phyloP scores from a whole-genome alignment of 225 moss, liverwort and hornwort genomes.

The Bryoerythrophyllum caledonicum region DNA sequence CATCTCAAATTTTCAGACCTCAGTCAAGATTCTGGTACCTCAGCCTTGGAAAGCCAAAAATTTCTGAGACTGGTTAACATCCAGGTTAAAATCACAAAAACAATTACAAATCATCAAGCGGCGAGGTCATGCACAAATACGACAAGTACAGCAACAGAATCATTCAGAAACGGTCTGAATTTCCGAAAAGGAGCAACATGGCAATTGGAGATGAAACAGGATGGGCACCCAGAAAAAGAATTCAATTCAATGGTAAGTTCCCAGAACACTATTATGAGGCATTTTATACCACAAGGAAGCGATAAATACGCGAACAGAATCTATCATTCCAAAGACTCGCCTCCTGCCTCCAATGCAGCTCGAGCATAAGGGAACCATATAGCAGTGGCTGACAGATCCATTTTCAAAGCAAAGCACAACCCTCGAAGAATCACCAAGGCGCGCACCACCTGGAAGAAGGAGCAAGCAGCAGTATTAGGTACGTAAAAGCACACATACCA shows the following conservation, averaged over 20 bases:
- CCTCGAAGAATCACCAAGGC: constrained; percentile 93
- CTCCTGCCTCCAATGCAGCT: constrained; percentile 41
- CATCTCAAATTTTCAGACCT: not conserved
- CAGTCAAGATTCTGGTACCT: constrained; percentile 8
- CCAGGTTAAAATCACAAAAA: not conserved
- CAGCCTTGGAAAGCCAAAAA: not conserved
- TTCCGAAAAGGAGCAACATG: not conserved
- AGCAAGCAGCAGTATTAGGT: constrained; percentile 8
- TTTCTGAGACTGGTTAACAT: not conserved
- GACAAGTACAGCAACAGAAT: not conserved
- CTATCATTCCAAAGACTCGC: constrained; percentile 28
- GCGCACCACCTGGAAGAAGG: constrained; percentile 72
- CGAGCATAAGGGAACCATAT: constrained; percentile 85
- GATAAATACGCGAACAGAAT: not conserved
- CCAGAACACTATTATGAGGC: not conserved
- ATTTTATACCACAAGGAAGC: not conserved
- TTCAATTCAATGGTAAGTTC: constrained; percentile 11
- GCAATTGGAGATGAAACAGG: constrained; percentile 10
- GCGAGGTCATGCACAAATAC: not conserved
- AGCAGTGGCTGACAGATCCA: constrained; percentile 84
- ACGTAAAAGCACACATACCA: not conserved
- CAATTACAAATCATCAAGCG: not conserved
- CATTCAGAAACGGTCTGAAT: not conserved
- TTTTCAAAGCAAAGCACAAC: constrained; percentile 80
- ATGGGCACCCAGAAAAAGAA: not conserved